These are phyloP conservation scores for Lachnellula suecica DNA, from an alignment of 2,329 filamentous ascomycete species.

Conservation along the genomic window DNA sequence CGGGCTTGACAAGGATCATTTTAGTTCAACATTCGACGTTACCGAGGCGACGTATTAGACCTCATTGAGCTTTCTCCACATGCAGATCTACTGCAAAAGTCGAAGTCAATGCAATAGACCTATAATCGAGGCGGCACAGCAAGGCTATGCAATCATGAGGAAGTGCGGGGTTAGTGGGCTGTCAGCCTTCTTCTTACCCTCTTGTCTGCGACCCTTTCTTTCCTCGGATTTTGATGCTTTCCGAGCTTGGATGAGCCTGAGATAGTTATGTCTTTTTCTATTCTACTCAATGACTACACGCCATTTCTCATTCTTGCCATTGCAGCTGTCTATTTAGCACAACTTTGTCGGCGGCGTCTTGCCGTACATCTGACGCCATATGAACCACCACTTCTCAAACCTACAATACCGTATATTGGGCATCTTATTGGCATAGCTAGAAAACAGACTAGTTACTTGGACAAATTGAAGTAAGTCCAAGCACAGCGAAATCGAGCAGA, in stretches of 20 bases:
- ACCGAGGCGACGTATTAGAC: too few relatives aligned
- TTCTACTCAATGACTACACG: constrained; percentile 17
- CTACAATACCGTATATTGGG: constrained; percentile 43
- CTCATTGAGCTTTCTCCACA: too few relatives aligned
- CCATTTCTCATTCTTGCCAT: constrained; percentile 14
- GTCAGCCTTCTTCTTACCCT: too few relatives aligned
- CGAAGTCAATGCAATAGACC: too few relatives aligned
- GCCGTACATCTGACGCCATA: constrained; percentile 25
- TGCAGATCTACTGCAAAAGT: too few relatives aligned
- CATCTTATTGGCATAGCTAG: constrained; percentile 43
- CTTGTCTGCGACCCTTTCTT: too few relatives aligned
- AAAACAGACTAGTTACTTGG: constrained; percentile 35
- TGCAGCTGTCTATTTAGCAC: constrained; percentile 3
- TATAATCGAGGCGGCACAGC: too few relatives aligned
- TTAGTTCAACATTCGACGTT: too few relatives aligned
- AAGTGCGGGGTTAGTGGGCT: too few relatives aligned
- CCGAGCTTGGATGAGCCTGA: not conserved
- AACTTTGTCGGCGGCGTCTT: constrained; percentile 12
- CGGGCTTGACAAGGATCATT: too few relatives aligned
- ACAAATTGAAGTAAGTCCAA: constrained; percentile 34
- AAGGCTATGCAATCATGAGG: too few relatives aligned
- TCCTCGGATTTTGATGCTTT: too few relatives aligned
- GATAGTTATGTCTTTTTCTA: not conserved
- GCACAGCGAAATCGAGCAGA: not conserved
- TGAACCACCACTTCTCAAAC: constrained; percentile 43